These are phyloP conservation scores for Talaromyces sp. DNA, from an alignment of 2,329 filamentous ascomycete genomes.

Conservation along the genomic window DNA sequence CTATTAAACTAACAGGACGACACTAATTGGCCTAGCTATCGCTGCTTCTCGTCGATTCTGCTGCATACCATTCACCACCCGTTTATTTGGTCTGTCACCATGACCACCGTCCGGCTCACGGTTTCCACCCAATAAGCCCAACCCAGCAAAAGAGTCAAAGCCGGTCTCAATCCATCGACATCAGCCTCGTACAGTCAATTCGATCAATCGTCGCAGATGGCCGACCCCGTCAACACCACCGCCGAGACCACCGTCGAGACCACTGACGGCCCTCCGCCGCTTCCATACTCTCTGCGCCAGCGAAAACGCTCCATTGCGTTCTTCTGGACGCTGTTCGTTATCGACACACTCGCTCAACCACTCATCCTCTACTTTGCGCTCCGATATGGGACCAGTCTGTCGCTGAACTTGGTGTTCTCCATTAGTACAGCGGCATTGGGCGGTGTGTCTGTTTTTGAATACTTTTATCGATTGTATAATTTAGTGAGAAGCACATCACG, in stretches of 20 bases:
- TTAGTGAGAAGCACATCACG: constrained; percentile 37
- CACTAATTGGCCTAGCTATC: not conserved
- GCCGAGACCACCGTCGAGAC: not conserved
- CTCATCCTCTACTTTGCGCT: constrained; percentile 59
- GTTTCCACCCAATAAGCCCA: not conserved
- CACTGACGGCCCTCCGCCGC: constrained; percentile 41
- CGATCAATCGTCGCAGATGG: constrained; percentile 23
- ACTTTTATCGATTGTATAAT: constrained; percentile 41
- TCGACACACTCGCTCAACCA: constrained; percentile 58
- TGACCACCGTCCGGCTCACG: not conserved
- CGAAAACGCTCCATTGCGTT: constrained; percentile 55
- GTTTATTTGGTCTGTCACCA: not conserved
- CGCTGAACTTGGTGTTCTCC: constrained; percentile 43
- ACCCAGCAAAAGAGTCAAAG: not conserved
- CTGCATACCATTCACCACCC: not conserved
- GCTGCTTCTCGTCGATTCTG: not conserved
- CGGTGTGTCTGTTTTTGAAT: constrained; percentile 43
- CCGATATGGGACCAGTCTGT: constrained; percentile 55
- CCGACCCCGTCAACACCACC: constrained; percentile 24
- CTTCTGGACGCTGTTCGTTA: constrained; percentile 58
- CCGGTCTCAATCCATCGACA: not conserved
- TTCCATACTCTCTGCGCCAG: constrained; percentile 55
- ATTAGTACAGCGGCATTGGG: constrained; percentile 41
- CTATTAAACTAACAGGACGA: not conserved
- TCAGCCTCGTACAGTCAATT: not conserved